Percentiles rank a stretch among this genome's conserved stretches.
Evolutionary conservation across 169 alveolate genomes (phyloP).

Genomic region (Cryptosporidium ubiquitum): DNA sequence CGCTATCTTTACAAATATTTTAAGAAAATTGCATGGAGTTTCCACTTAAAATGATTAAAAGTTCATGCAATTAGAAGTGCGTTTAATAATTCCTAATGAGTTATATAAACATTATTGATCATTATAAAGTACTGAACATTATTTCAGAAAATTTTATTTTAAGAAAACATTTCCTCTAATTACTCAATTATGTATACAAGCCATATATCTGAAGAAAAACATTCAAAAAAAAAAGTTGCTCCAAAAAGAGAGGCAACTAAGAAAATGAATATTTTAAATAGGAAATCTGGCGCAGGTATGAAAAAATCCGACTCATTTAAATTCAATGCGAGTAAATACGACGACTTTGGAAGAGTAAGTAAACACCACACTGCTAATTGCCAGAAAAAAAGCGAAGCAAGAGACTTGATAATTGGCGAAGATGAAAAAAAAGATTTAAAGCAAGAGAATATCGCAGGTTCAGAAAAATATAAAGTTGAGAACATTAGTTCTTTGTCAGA

Average conservation of each 20-base stretch:
- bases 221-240: not conserved
- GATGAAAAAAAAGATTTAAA: slow-evolving; percentile 6
- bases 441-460: not conserved
- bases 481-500: slow-evolving; percentile 13
- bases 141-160: not conserved
- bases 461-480: not conserved
- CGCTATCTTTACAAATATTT: not conserved
- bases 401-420: not conserved
- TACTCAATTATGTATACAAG: not conserved
- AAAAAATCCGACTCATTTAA: not conserved
- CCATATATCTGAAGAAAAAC: not conserved
- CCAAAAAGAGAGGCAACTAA: not conserved
- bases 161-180: not conserved
- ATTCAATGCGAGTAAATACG: not conserved
- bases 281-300: not conserved
- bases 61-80: not conserved
- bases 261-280: not conserved
- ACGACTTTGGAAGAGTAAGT: slow-evolving; percentile 49
- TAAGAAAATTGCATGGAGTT: slow-evolving; percentile 2
- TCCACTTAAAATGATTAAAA: not conserved
- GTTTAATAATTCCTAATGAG: not conserved
- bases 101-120: not conserved
- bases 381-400: not conserved
- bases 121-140: not conserved
- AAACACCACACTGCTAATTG: not conserved